Percentiles rank a stretch among this genome's conserved stretches.
Evolutionary conservation across 169 alveolate species (phyloP).

Genomic region (Cytauxzoon felis): DNA sequence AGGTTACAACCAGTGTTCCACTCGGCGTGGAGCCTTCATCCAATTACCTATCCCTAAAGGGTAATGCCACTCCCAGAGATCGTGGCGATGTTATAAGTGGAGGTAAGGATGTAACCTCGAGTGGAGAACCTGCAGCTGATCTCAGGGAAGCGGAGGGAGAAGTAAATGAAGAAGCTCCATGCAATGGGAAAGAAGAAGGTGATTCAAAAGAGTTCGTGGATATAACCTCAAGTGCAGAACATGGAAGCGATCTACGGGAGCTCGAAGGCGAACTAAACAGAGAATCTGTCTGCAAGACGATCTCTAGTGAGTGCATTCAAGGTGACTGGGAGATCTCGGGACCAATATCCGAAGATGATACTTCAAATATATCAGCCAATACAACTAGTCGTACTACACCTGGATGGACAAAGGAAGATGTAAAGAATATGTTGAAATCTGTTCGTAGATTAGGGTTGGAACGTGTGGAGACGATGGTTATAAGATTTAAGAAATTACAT

Average conservation of each 20-base stretch:
- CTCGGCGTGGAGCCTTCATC: no score
- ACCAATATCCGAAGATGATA: background rate
- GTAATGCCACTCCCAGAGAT: no score
- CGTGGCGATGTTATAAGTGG: no score
- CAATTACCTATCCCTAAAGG: no score
- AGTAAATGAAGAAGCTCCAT: background rate
- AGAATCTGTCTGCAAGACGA: no score
- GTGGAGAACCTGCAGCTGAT: no score
- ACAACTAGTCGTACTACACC: constrained; percentile 15
- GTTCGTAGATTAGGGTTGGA: constrained; percentile 14
- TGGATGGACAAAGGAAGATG: constrained; percentile 32
- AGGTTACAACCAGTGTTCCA: no score
- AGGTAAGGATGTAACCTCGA: no score
- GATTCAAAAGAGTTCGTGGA: background rate
- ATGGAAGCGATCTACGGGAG: no score
- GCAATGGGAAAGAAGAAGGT: background rate
- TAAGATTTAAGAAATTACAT: constrained; percentile 29
- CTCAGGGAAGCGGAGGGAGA: no score
- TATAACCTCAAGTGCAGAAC: background rate
- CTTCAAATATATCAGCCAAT: background rate
- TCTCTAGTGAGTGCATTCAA: background rate
- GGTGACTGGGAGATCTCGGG: background rate
- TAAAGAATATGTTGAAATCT: constrained; percentile 33
- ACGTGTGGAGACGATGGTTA: constrained; percentile 19
- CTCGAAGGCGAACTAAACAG: no score